phyloP scores from a whole-genome alignment of 1,284 basidiomycete genomes.

The Trichosporon sp. region DNA sequence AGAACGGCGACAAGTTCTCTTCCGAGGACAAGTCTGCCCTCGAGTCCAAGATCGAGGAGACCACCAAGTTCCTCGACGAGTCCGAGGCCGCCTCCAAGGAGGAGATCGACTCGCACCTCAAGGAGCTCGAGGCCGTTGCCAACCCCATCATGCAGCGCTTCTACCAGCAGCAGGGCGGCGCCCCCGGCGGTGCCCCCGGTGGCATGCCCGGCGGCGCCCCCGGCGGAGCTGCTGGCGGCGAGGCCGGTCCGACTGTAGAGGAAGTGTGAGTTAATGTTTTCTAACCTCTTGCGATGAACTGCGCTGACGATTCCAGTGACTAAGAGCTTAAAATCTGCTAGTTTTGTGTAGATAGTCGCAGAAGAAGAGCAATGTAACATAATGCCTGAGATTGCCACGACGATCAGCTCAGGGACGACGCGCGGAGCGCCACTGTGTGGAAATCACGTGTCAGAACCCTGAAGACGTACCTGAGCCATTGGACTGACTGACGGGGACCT shows the following conservation, averaged over 20 bases:
- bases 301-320: no score
- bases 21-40: conserved; percentile 82
- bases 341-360: no score
- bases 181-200: conserved; percentile 49
- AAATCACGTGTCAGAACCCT: no score
- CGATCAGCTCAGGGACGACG: no score
- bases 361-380: no score
- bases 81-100: conserved; percentile 82
- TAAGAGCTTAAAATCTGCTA: no score
- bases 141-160: conserved; percentile 65
- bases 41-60: conserved; percentile 73
- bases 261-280: no score
- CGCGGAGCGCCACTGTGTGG: no score
- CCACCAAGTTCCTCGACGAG: conserved; percentile 80
- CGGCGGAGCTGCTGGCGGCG: conserved; percentile 51
- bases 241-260: conserved; percentile 55
- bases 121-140: conserved; percentile 85
- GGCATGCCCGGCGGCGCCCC: conserved; percentile 56
- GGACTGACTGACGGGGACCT: no score
- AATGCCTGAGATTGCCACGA: no score
- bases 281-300: no score
- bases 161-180: conserved; percentile 84
- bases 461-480: no score
- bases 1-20: conserved; percentile 82
- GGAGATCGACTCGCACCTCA: conserved; percentile 90